Evolutionary conservation across 2,329 filamentous ascomycete genomes (phyloP).

Genomic region (Diplodia mutila): DNA sequence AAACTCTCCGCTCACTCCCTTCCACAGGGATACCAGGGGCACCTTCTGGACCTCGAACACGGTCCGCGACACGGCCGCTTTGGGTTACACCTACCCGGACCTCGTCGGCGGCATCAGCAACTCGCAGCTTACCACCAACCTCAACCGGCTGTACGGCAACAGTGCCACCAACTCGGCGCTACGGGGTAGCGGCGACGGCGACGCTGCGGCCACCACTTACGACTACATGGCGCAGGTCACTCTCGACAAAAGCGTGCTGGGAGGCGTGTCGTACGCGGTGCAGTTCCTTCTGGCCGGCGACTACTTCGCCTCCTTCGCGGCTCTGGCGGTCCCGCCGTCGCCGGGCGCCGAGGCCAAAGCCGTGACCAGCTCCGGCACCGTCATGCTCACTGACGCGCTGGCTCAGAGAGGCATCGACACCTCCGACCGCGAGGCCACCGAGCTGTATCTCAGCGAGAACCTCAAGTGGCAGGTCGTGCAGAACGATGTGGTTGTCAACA

Average conservation of each 20-base stretch:
- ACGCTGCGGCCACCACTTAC: background rate
- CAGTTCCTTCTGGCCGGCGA: conserved; percentile 36
- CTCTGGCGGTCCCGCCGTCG: conserved; percentile 34
- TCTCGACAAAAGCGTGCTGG: conserved; percentile 30
- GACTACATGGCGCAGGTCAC: conserved; percentile 11
- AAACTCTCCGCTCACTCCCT: conserved; percentile 48
- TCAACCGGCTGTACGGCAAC: conserved; percentile 2
- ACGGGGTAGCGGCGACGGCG: background rate
- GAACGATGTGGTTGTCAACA: conserved; percentile 35
- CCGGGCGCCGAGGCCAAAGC: conserved; percentile 32
- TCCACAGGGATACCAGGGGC: conserved; percentile 33
- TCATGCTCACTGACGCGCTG: conserved; percentile 41
- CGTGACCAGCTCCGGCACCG: conserved; percentile 32
- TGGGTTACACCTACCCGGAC: conserved; percentile 45
- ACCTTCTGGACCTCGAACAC: conserved; percentile 40
- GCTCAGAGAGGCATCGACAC: conserved; percentile 38
- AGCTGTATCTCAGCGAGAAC: conserved; percentile 40
- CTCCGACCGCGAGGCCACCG: conserved; percentile 38
- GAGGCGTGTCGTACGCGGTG: conserved; percentile 41
- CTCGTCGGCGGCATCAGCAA: conserved; percentile 33
- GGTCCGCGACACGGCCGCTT: conserved; percentile 33
- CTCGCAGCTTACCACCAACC: background rate
- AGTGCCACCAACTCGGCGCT: background rate
- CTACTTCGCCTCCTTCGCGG: conserved; percentile 40
- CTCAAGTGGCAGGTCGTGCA: conserved; percentile 42